Evolutionary conservation across 495 filamentous ascomycete species (phyloP), one percentile per base, ranked within the genome.

Genomic region (Penicillium robsamsonii): DNA sequence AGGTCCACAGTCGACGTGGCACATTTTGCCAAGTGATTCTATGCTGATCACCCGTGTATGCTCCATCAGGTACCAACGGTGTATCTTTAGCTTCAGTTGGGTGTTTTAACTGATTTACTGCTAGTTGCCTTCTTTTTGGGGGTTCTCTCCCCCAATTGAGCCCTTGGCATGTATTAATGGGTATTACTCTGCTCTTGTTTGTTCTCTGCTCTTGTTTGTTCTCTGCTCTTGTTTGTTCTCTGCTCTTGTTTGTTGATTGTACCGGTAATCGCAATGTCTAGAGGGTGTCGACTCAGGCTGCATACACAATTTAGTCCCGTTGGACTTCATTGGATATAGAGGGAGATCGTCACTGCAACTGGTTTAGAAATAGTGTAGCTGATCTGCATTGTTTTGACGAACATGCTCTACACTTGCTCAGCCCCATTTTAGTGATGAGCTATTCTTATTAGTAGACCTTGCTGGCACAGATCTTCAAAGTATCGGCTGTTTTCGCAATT

Each of bases 1-100:
- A 46, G 45, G 27, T 46, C 27, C 30, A 18, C 13, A 25, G 27
- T 46, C 45, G 45, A 46, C 45, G 45, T 46, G 45, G 45, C 45
- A 30, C 27, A n/a, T 30, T 46, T 46, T 20, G 45, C 45, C 45
- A 46, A 46, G 45, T 30, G 8, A 3, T 30, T 27, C 12, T 45
- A 22, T n/a, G 42, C 2, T 11, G 45, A 29, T 46, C 45, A 15
- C 9, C 44, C 45, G 27, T 17, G n/a, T 2, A 27, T 46, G 24
- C 22, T 18, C 5, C 45, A 5, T 29, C 43, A 46, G 43, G 43
- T 46, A 46, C 25, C 45, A 46, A 42, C 42, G 2, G 2, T 4
- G 45, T 29, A 30, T 31, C 25, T 18, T 11, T 17, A 18, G 27
- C 25, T 18, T 15, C 25, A 20, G n/a, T 46, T 46, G 15, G 27